phyloP scores from a whole-genome alignment of 73 alveolate species.

The Paramecium primaurelia region DNA sequence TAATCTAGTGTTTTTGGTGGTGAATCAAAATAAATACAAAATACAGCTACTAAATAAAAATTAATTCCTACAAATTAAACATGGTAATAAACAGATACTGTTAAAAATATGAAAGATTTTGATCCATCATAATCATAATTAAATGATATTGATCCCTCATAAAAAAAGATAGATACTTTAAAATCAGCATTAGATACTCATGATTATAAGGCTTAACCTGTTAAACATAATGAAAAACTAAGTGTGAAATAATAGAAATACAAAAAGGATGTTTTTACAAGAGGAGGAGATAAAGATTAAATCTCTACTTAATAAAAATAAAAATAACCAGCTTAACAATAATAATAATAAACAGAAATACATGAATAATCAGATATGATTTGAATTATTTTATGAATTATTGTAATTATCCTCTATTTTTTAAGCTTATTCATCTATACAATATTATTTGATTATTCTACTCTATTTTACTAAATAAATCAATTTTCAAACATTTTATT shows the following conservation, averaged over 20 bases:
- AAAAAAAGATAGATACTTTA: conserved; percentile 2
- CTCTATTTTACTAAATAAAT: not conserved
- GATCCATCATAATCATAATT: conserved; percentile 13
- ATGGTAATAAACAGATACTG: conserved; percentile 12
- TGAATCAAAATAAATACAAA: not conserved
- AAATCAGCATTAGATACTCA: conserved; percentile 39
- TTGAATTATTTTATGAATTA: not conserved
- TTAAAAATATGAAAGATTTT: conserved; percentile 45
- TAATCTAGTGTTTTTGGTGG: conserved; percentile 3
- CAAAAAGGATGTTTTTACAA: not conserved
- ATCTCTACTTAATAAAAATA: not conserved
- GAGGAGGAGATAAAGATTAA: not conserved
- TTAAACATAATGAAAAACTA: not conserved
- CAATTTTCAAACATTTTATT: not conserved
- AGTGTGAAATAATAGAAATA: not conserved
- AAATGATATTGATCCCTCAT: not conserved
- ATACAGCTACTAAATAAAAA: not conserved
- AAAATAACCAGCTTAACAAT: not conserved
- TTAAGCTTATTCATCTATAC: not conserved
- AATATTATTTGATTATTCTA: not conserved
- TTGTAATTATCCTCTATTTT: not conserved
- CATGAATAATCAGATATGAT: conserved; percentile 21
- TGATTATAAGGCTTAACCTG: not conserved
- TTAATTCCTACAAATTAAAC: conserved; percentile 13
- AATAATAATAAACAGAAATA: not conserved